Evolutionary conservation across 805 yeast species (phyloP).

Genomic region (Sugiyamaella marilandica): DNA sequence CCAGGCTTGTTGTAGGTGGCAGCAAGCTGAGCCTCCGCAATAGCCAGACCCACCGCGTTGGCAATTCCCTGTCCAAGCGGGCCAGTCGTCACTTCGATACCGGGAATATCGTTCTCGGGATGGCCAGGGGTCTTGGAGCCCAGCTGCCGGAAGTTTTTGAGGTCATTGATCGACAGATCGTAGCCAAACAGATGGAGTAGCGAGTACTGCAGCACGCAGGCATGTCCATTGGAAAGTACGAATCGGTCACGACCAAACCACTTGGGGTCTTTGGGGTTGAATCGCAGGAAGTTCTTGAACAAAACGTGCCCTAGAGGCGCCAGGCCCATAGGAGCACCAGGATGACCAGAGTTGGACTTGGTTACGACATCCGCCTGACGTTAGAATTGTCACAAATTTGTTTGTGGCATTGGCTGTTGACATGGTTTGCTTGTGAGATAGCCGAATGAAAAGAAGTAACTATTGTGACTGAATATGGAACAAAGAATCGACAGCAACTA

Average conservation of each 20-base stretch:
- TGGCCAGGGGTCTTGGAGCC: slow-evolving; percentile 95
- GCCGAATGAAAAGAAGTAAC: no score
- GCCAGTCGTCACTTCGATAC: slow-evolving; percentile 97
- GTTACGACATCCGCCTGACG: slow-evolving; percentile 71
- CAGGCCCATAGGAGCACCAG: slow-evolving; percentile 98
- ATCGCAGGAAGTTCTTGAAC: slow-evolving; percentile 67
- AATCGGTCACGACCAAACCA: slow-evolving; percentile 97
- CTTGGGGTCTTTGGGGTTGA: slow-evolving; percentile 85
- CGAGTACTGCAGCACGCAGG: slow-evolving; percentile 83
- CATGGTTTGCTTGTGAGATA: no score
- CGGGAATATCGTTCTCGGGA: slow-evolving; percentile 88
- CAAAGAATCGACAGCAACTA: no score
- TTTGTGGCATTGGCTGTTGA: no score
- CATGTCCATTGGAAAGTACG: slow-evolving; percentile 94
- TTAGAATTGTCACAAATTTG: not conserved
- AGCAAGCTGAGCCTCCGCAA: slow-evolving; percentile 88
- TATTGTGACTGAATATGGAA: no score
- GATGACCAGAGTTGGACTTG: slow-evolving; percentile 94
- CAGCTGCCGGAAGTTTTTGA: slow-evolving; percentile 85
- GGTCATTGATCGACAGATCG: slow-evolving; percentile 74
- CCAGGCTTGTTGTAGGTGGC: slow-evolving; percentile 92
- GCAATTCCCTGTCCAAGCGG: slow-evolving; percentile 98
- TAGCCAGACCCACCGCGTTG: slow-evolving; percentile 94
- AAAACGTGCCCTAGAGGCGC: slow-evolving; percentile 93
- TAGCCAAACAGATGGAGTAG: slow-evolving; percentile 83